Evolutionary conservation across 805 yeast species (phyloP).

Genomic region (Yarrowia sp.): DNA sequence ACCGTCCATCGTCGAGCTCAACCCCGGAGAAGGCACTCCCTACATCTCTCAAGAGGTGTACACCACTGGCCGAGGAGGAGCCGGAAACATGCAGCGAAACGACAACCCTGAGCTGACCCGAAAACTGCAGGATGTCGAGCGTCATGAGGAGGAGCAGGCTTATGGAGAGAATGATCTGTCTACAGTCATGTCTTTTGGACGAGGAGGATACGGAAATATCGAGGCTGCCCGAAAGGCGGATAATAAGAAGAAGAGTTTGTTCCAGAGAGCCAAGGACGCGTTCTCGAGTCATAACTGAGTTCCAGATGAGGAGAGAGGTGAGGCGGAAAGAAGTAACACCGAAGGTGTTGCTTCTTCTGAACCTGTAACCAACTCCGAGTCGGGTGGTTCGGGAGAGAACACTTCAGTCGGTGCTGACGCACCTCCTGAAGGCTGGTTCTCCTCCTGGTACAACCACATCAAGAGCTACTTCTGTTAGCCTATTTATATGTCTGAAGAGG

Average conservation of each 20-base stretch:
- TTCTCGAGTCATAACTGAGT: slow-evolving; percentile 38
- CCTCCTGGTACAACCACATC: neutral
- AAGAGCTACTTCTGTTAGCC: slow-evolving; percentile 11
- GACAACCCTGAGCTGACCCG: slow-evolving; percentile 54
- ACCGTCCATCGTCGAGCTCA: slow-evolving; percentile 49
- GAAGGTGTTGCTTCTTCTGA: no score
- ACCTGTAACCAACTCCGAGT: no score
- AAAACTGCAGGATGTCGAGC: slow-evolving; percentile 64
- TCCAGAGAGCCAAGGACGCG: slow-evolving; percentile 48
- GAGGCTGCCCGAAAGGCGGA: slow-evolving; percentile 36
- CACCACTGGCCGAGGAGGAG: slow-evolving; percentile 78
- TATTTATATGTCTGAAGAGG: neutral
- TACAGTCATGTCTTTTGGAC: slow-evolving; percentile 48
- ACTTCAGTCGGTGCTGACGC: neutral
- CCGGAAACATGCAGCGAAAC: slow-evolving; percentile 69
- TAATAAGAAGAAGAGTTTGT: slow-evolving; percentile 43
- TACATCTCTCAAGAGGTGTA: slow-evolving; percentile 51
- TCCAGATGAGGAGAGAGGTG: neutral
- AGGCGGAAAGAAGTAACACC: neutral
- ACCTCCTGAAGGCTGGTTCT: neutral
- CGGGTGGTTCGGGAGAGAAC: no score
- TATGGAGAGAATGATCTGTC: slow-evolving; percentile 47
- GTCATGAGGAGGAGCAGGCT: slow-evolving; percentile 33
- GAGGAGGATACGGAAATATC: slow-evolving; percentile 68
- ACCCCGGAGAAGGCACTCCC: slow-evolving; percentile 63